A percentile compares a stretch with the other conserved stretches of the same genome.
These are phyloP conservation scores for Globisporangium ultimum DNA, from an alignment of 352 stramenopile genomes.

Conservation along the genomic window DNA sequence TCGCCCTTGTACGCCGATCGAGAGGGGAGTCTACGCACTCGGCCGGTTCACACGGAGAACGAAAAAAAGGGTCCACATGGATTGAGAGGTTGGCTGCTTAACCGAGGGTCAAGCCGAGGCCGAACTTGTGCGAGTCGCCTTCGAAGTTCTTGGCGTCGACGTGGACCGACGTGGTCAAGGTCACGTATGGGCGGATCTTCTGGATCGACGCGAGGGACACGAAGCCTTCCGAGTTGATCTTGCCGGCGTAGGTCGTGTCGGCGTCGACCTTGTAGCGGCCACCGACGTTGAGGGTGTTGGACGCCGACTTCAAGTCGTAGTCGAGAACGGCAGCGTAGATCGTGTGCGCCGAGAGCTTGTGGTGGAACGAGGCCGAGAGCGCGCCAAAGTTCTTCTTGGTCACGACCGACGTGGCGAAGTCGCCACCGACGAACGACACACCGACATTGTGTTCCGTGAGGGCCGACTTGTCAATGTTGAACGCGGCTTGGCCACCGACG, in stretches of 20 bases:
- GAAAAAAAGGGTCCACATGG: conserved; percentile 4
- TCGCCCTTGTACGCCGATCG: conserved; percentile 13
- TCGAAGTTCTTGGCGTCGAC: conserved; percentile 87
- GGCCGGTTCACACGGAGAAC: too few species aligned
- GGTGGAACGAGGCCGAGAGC: conserved; percentile 79
- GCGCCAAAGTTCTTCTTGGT: conserved; percentile 84
- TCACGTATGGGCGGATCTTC: conserved; percentile 72
- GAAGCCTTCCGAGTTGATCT: conserved; percentile 82
- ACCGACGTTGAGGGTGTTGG: conserved; percentile 75
- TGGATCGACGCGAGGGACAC: conserved; percentile 74
- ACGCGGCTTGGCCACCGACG: conserved; percentile 64
- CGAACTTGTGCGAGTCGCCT: conserved; percentile 84
- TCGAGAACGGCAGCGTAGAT: conserved; percentile 76
- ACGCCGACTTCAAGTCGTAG: conserved; percentile 82
- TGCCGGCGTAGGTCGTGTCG: conserved; percentile 78
- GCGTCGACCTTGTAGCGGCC: conserved; percentile 72
- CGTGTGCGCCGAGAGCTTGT: conserved; percentile 73
- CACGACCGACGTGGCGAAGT: conserved; percentile 69
- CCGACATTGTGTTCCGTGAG: conserved; percentile 79
- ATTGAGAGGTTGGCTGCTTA: conserved; percentile 34
- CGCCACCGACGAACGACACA: conserved; percentile 57
- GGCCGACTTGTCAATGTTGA: conserved; percentile 80
- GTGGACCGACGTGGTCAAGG: conserved; percentile 73
- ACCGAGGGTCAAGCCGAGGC: conserved; percentile 69
- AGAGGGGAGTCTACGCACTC: conserved; percentile 11